Percentiles rank a stretch among this genome's conserved stretches.
Evolutionary conservation across 805 yeast genomes (phyloP).

Genomic region (Starmerella powellii): DNA sequence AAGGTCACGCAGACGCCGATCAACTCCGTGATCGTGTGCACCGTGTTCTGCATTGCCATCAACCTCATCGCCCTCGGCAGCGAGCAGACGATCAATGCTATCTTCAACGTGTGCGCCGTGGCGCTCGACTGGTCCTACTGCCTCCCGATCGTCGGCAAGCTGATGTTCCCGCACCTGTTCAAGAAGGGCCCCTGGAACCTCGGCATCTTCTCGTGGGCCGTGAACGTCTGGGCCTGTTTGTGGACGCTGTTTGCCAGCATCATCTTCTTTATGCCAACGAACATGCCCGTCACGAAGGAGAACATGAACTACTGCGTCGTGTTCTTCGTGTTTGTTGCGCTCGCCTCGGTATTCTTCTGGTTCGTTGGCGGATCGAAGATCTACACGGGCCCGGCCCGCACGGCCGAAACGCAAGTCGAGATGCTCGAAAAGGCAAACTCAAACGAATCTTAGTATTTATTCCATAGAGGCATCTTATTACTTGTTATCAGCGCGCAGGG

Average conservation of each 20-base stretch:
- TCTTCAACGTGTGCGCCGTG: slow-evolving; percentile 61
- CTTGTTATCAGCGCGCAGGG: too few species aligned
- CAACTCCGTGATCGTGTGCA: slow-evolving; percentile 44
- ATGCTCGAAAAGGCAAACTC: too few species aligned
- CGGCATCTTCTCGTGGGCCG: slow-evolving; percentile 33
- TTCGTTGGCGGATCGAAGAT: slow-evolving; percentile 14
- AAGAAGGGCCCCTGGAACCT: slow-evolving; percentile 56
- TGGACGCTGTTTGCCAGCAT: slow-evolving; percentile 23
- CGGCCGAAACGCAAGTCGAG: too few species aligned
- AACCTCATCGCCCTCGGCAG: slow-evolving; percentile 52
- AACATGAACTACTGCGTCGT: slow-evolving; percentile 25
- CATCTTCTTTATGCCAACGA: slow-evolving; percentile 23
- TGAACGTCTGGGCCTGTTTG: slow-evolving; percentile 16
- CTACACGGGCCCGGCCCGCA: slow-evolving; percentile 15
- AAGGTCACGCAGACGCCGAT: slow-evolving; percentile 47
- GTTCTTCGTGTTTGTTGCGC: slow-evolving; percentile 19
- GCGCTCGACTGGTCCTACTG: slow-evolving; percentile 56
- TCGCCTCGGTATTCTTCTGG: slow-evolving; percentile 16
- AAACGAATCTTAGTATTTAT: too few species aligned
- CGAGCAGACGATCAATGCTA: slow-evolving; percentile 48
- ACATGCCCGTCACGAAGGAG: slow-evolving; percentile 21
- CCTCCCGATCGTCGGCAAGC: slow-evolving; percentile 49
- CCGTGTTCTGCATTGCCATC: slow-evolving; percentile 38
- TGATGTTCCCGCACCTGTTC: slow-evolving; percentile 44
- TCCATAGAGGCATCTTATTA: too few species aligned